A percentile compares a stretch with the other conserved stretches of the same genome.
Conservation (phyloP, 192 early-diverging fungal genomes). For the Entomortierella parvispora region DNA sequence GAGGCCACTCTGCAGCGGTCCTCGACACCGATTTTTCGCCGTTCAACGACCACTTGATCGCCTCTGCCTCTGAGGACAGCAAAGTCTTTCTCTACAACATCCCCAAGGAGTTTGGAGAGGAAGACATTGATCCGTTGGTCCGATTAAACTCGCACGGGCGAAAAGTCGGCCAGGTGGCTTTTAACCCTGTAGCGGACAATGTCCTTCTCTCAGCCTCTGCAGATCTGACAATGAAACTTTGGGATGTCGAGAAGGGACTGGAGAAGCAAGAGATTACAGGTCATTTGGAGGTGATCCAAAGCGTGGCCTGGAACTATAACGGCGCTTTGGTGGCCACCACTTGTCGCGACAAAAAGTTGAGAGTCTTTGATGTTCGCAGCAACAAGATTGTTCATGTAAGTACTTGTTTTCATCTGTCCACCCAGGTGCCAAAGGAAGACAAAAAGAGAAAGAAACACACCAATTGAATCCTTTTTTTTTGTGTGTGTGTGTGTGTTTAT, state of each 20-base stretch:
- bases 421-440: too few relatives aligned
- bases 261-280: constrained; percentile 84
- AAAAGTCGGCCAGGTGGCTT: constrained; percentile 98
- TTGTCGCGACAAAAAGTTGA: constrained; percentile 96
- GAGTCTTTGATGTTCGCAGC: constrained; percentile 92
- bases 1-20: constrained; percentile 93
- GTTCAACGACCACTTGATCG: constrained; percentile 97
- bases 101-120: constrained; percentile 77
- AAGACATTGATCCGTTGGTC: constrained; percentile 78
- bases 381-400: constrained; percentile 76
- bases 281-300: constrained; percentile 92
- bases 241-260: constrained; percentile 91
- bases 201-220: constrained; percentile 90
- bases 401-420: too few relatives aligned
- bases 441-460: too few relatives aligned
- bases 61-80: constrained; percentile 84
- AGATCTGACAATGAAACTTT: constrained; percentile 89
- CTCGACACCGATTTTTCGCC: constrained; percentile 98
- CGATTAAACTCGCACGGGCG: constrained; percentile 87
- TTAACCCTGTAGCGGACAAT: constrained; percentile 96
- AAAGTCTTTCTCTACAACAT: constrained; percentile 97
- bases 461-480: too few relatives aligned
- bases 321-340: constrained; percentile 89
- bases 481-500: too few relatives aligned
- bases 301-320: constrained; percentile 88